A percentile compares a stretch with the other conserved stretches of the same genome.
phyloP scores from a whole-genome alignment of 768 basidiomycete genomes.

The Termitomyces sp. region DNA sequence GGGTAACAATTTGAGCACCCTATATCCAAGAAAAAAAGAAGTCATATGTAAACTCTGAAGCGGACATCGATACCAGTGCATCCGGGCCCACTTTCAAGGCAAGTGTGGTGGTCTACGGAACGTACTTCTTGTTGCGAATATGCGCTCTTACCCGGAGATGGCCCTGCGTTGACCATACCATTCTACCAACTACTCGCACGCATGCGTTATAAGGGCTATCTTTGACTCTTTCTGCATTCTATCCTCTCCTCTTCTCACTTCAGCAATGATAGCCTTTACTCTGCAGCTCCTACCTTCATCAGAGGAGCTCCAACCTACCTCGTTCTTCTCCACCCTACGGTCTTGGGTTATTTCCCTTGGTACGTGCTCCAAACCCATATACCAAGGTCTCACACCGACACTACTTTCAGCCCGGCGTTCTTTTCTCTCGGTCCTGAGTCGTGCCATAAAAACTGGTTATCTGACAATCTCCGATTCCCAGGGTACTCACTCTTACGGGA shows the following conservation, averaged over 20 bases:
- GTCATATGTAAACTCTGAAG: no score
- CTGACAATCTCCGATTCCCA: conserved; percentile 59
- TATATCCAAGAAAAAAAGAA: no score
- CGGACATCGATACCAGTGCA: no score
- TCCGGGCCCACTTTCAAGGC: no score
- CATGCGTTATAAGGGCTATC: no score
- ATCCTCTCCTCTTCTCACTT: conserved; percentile 7
- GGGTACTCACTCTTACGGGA: conserved; percentile 57
- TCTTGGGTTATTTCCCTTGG: conserved; percentile 49
- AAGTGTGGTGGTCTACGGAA: no score
- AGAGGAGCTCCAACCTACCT: conserved; percentile 38
- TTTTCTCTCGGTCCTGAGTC: conserved; percentile 53
- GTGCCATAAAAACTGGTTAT: conserved; percentile 54
- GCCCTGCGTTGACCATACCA: no score
- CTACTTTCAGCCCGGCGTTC: conserved; percentile 49
- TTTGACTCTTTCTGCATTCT: conserved; percentile 26
- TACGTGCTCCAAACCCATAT: conserved; percentile 18
- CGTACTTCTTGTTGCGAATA: no score
- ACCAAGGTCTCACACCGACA: conserved; percentile 4
- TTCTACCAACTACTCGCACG: no score
- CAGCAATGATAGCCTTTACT: conserved; percentile 33
- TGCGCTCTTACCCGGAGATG: no score
- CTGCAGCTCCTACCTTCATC: conserved; percentile 38
- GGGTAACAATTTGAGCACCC: no score
- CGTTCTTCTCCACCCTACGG: conserved; percentile 43